Percentiles rank a stretch among this genome's conserved stretches.
These are phyloP conservation scores for Blastocystis sp. DNA, from an alignment of 352 stramenopile species.

Conservation along the genomic window DNA sequence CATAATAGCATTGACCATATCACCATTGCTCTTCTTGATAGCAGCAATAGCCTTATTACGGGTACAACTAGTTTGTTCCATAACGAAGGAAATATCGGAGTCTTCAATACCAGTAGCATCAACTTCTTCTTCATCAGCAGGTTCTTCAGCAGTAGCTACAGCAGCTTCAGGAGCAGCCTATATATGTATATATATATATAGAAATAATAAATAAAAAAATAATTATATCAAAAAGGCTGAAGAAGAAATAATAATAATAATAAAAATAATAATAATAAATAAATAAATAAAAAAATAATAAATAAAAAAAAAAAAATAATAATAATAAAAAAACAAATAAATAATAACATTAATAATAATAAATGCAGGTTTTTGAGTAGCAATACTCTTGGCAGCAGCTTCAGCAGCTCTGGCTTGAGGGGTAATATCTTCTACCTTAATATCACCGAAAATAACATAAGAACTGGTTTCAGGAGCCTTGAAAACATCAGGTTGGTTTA, in stretches of 20 bases:
- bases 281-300: no score
- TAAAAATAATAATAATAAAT: no score
- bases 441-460: slow-evolving; percentile 21
- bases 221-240: no score
- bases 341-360: neutral
- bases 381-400: slow-evolving; percentile 15
- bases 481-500: slow-evolving; percentile 9
- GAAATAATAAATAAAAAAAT: no score
- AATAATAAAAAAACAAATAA: no score
- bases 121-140: slow-evolving; percentile 6
- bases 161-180: neutral
- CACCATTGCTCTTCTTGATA: slow-evolving; percentile 15
- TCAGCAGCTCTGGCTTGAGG: neutral
- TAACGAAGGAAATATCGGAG: slow-evolving; percentile 27
- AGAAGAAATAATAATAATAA: no score
- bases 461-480: neutral
- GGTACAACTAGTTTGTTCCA: slow-evolving; percentile 20
- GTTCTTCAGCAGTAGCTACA: neutral
- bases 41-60: slow-evolving; percentile 19
- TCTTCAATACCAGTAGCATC: slow-evolving; percentile 20
- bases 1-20: slow-evolving; percentile 37
- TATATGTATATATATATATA: neutral
- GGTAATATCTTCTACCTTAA: slow-evolving; percentile 9
- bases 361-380: neutral
- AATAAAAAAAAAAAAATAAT: no score